Base-by-base conservation (phyloP, 495 filamentous ascomycete genomes). In the Zalerion maritima region DNA sequence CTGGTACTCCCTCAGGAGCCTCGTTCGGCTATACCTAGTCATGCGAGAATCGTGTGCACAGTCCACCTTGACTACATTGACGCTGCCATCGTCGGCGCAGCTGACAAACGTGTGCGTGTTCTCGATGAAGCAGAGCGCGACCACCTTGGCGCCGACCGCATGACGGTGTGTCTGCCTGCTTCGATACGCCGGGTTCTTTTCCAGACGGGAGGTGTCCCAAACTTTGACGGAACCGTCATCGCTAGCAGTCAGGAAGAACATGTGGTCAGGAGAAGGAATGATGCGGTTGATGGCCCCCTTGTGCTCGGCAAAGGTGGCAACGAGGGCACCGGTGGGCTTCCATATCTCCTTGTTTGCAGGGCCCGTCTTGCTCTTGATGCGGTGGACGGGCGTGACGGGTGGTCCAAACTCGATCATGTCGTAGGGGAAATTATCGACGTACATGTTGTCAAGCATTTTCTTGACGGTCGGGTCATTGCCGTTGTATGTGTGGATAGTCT, bases 81-180 rank as follows among this genome's bases (percentile, higher is more conserved):
- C 73, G 38, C 75, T 87, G 5, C 91, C 91, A 51, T 99, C 89
- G 13, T 69, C 82, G 4, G 80, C 86, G 25, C 76, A 85, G 40
- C 81, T 92, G 37, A 91, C 62, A 45, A 96, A 94, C 12, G 75
- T 82, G 52, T 94, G 81, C 0, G 91, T 94, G 36, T 91, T 83
- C 43, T 94, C 86, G 18, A 99, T 69, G 48, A 96, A 96, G 28
- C 77, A 80, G 14, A 94, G 43, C 5, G 82, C 72, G 14, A 79
- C 77, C 5, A 94, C 78, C 32, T 72, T 77, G 0, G 75, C 67
- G 2, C 74, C 78, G 4, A 45, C 32, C 1, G 67, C 65, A 49
- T 94, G 83, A 32, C 60, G 74, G 51, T 91, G 74, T 0, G 81
- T 94, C 42, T 89, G 82, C n/a, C 91, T 67, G 8, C 85, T 80